These are phyloP conservation scores for Silene latifolia DNA, from an alignment of 148 eudicot genomes.

Conservation along the genomic window DNA sequence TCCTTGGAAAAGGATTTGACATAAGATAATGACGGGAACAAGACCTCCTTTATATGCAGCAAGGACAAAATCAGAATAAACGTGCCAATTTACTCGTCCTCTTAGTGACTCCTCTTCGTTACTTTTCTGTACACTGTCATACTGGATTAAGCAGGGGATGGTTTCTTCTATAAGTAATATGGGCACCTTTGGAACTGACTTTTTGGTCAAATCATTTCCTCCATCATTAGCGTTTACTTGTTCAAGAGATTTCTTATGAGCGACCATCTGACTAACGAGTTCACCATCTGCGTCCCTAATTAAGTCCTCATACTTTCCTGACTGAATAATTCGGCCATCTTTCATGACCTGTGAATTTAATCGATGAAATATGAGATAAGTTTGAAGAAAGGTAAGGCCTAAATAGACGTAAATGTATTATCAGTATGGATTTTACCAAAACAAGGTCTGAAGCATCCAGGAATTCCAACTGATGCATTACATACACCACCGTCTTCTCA, in stretches of 20 bases:
- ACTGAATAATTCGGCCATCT: conserved; percentile 68
- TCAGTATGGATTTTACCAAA: conserved; percentile 45
- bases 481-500: conserved; percentile 71
- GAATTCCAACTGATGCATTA: conserved; percentile 85
- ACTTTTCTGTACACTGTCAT: conserved; percentile 28
- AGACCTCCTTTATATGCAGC: conserved; percentile 78
- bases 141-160: conserved; percentile 25
- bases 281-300: conserved; percentile 52
- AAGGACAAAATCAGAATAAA: conserved; percentile 62
- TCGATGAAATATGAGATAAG: neutral
- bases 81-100: conserved; percentile 63
- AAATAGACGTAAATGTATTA: neutral
- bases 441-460: conserved; percentile 81
- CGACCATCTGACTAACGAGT: conserved; percentile 62
- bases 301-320: conserved; percentile 70
- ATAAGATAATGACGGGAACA: conserved; percentile 69
- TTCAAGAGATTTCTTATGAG: conserved; percentile 59
- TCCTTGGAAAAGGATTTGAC: conserved; percentile 72
- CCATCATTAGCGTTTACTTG: conserved; percentile 51
- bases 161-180: conserved; percentile 44
- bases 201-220: conserved; percentile 13
- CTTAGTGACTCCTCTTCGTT: conserved; percentile 59
- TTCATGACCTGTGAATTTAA: conserved; percentile 59
- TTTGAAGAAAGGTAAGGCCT: neutral
- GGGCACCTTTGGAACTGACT: conserved; percentile 23